Conservation (phyloP, 192 early-diverging fungal species). For the Entrophospora sp. region DNA sequence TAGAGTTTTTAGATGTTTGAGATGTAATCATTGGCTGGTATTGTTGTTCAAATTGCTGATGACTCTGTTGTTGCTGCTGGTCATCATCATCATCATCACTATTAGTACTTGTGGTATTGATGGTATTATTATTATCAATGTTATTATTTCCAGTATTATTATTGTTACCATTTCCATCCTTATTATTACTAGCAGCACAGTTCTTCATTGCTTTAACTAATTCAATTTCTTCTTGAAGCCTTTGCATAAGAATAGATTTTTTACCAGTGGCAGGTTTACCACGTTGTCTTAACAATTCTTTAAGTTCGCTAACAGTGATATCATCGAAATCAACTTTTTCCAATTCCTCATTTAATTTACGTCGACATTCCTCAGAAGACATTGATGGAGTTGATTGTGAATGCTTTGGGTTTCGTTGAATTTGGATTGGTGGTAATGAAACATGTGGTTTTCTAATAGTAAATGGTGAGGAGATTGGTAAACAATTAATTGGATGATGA, state of each 20-base stretch:
- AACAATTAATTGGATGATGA: no score
- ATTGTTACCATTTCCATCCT: neutral
- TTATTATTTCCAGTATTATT: no score
- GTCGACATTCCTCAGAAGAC: constrained; percentile 39
- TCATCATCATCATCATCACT: no score
- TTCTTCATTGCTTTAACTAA: constrained; percentile 34
- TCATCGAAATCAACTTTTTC: constrained; percentile 61
- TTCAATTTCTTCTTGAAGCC: constrained; percentile 53
- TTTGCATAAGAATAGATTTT: constrained; percentile 59
- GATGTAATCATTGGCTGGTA: constrained; percentile 16
- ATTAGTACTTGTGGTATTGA: neutral
- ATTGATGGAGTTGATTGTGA: neutral
- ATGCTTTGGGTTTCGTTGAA: constrained; percentile 18
- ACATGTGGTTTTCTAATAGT: no score
- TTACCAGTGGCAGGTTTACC: constrained; percentile 62
- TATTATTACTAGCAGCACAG: neutral
- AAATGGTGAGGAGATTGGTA: no score
- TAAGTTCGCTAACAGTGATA: constrained; percentile 67
- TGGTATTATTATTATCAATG: neutral
- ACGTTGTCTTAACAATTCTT: constrained; percentile 60
- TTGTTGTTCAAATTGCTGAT: no score
- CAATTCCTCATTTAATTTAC: constrained; percentile 51
- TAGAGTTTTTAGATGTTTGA: no score
- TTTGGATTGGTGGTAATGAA: constrained; percentile 23
- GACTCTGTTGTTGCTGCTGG: no score